A percentile compares a stretch with the other conserved stretches of the same genome.
These are phyloP conservation scores for Nakaseomyces uthaithaninus DNA, from an alignment of 1,139 yeast species.

Conservation along the genomic window DNA sequence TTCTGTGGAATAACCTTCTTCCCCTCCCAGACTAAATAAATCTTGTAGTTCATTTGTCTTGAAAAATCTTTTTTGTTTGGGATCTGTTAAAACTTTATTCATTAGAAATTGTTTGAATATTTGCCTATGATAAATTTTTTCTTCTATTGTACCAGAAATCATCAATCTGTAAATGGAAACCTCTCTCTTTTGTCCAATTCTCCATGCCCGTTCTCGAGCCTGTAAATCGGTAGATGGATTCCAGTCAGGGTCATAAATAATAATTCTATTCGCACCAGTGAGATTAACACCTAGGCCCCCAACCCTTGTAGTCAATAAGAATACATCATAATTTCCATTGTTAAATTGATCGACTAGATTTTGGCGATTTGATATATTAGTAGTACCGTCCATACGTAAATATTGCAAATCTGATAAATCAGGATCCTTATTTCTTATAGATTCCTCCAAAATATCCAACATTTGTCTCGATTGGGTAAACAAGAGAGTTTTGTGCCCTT, in stretches of 20 bases:
- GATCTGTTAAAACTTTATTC: conserved; percentile 89
- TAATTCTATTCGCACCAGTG: conserved; percentile 92
- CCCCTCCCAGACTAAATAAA: conserved; percentile 75
- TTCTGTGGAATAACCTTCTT: conserved; percentile 43
- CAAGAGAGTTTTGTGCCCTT: conserved; percentile 69
- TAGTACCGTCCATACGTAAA: conserved; percentile 90
- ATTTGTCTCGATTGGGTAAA: conserved; percentile 92
- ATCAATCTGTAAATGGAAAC: conserved; percentile 87
- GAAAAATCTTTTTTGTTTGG: conserved; percentile 87
- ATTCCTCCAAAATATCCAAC: conserved; percentile 76
- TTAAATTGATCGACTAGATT: conserved; percentile 74
- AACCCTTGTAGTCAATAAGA: conserved; percentile 82
- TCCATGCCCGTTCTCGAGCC: conserved; percentile 96
- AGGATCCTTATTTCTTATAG: conserved; percentile 43
- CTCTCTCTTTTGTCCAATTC: conserved; percentile 88
- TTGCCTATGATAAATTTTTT: conserved; percentile 91
- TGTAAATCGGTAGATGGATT: conserved; percentile 96
- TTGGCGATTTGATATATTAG: conserved; percentile 72
- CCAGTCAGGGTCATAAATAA: conserved; percentile 97
- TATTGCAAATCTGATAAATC: conserved; percentile 40
- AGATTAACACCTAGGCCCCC: conserved; percentile 93
- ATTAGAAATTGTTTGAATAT: conserved; percentile 91
- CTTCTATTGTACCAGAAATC: conserved; percentile 95
- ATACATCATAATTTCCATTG: conserved; percentile 50
- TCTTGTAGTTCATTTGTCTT: conserved; percentile 89